Evolutionary conservation across 2,329 filamentous ascomycete genomes (phyloP).

Genomic region (Xylaria digitata): DNA sequence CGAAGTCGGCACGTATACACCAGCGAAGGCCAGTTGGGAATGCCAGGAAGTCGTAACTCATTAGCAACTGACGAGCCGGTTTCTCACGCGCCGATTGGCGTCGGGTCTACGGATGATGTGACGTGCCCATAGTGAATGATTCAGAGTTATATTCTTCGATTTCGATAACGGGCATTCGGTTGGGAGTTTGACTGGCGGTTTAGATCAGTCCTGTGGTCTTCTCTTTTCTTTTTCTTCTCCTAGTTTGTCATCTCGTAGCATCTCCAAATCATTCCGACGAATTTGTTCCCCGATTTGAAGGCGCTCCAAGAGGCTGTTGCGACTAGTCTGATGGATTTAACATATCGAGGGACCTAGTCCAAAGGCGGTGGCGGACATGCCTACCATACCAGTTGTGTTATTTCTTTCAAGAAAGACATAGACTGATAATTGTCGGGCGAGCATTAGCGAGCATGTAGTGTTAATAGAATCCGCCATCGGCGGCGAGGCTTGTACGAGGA

Average conservation of each 20-base stretch:
- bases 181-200: constrained; percentile 36
- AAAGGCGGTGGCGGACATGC: constrained; percentile 18
- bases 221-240: constrained; percentile 27
- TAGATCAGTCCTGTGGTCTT: constrained; percentile 34
- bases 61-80: constrained; percentile 23
- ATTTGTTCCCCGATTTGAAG: constrained; percentile 35
- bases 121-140: constrained; percentile 35
- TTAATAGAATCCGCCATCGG: constrained; percentile 34
- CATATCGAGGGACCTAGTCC: constrained; percentile 16
- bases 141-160: constrained; percentile 35
- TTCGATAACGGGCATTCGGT: constrained; percentile 37
- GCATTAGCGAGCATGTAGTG: constrained; percentile 31
- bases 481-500: constrained; percentile 26
- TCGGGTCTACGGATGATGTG: constrained; percentile 32
- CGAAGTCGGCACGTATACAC: constrained; percentile 14
- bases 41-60: constrained; percentile 5
- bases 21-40: constrained; percentile 14
- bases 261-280: constrained; percentile 37
- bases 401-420: constrained; percentile 22
- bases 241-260: constrained; percentile 41
- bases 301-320: constrained; percentile 25
- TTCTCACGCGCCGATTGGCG: constrained; percentile 20
- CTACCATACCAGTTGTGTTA: constrained; percentile 17
- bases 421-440: constrained; percentile 25
- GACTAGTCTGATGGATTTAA: constrained; percentile 29